phyloP scores from a whole-genome alignment of 2,329 filamentous ascomycete genomes.

The Coniochaeta ligniaria region DNA sequence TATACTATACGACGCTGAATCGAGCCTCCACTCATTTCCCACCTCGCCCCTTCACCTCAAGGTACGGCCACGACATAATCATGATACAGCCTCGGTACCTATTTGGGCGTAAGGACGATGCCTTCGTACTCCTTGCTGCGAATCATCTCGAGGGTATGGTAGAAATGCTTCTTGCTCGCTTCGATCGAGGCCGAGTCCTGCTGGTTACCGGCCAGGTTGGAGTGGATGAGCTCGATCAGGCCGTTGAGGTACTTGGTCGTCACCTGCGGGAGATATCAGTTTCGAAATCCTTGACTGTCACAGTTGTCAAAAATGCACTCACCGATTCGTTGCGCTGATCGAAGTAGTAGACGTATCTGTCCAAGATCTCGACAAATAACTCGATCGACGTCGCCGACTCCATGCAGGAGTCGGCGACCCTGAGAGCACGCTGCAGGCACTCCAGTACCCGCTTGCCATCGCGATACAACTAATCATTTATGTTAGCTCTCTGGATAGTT shows the following conservation, averaged over 20 bases:
- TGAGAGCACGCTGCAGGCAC: slow-evolving; percentile 87
- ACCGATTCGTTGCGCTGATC: slow-evolving; percentile 97
- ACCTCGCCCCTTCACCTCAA: no score
- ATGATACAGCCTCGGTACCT: background rate
- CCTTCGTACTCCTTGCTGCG: slow-evolving; percentile 87
- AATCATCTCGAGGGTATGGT: slow-evolving; percentile 92
- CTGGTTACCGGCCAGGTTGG: slow-evolving; percentile 81
- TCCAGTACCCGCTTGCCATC: slow-evolving; percentile 96
- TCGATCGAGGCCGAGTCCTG: slow-evolving; percentile 77
- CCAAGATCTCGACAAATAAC: slow-evolving; percentile 95
- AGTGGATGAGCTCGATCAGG: slow-evolving; percentile 95
- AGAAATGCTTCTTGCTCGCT: slow-evolving; percentile 86
- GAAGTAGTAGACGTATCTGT: slow-evolving; percentile 98
- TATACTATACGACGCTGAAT: background rate
- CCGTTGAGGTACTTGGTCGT: slow-evolving; percentile 98
- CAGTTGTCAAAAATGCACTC: slow-evolving; percentile 18
- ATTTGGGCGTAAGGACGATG: slow-evolving; percentile 63
- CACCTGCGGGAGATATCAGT: slow-evolving; percentile 42
- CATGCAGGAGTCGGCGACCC: slow-evolving; percentile 98
- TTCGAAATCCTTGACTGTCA: background rate
- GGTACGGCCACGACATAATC: background rate
- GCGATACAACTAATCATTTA: slow-evolving; percentile 62
- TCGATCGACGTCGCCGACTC: slow-evolving; percentile 96
- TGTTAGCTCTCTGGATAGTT: slow-evolving; percentile 5
- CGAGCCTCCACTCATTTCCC: background rate